A percentile compares a stretch with the other conserved stretches of the same genome.
Conservation (phyloP, 371 early-diverging fungal genomes). For the Caulochytrium protostelioides region DNA sequence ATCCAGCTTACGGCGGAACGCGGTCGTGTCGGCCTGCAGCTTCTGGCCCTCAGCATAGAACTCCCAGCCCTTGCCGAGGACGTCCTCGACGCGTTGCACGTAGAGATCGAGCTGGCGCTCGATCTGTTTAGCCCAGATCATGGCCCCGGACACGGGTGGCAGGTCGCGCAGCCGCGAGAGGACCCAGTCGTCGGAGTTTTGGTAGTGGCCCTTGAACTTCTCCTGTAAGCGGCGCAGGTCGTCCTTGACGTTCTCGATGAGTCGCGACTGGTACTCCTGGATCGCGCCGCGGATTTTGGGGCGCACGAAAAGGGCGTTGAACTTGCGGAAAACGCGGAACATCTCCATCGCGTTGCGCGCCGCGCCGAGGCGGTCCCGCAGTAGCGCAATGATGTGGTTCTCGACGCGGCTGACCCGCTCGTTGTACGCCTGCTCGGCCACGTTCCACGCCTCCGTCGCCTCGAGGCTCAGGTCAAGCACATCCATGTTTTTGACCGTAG, state of each 20-base stretch:
- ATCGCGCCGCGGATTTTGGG: constrained; percentile 98
- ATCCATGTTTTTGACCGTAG: constrained; percentile 76
- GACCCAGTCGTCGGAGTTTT: constrained; percentile 61
- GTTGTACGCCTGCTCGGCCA: constrained; percentile 76
- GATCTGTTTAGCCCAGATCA: constrained; percentile 95
- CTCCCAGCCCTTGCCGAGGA: constrained; percentile 90
- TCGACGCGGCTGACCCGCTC: constrained; percentile 87
- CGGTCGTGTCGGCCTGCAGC: constrained; percentile 63
- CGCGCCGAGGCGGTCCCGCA: constrained; percentile 80
- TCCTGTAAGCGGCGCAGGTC: constrained; percentile 86
- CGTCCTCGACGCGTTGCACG: constrained; percentile 93
- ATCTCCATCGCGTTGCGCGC: constrained; percentile 94
- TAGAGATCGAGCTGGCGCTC: constrained; percentile 84
- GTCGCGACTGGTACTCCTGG: constrained; percentile 93
- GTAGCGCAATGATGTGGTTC: constrained; percentile 81
- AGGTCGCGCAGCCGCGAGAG: constrained; percentile 82
- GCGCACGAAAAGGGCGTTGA: constrained; percentile 92
- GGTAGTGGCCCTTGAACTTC: constrained; percentile 82
- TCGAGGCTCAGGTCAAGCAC: constrained; percentile 65
- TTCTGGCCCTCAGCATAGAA: constrained; percentile 89
- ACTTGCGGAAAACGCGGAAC: constrained; percentile 96
- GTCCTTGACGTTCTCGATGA: constrained; percentile 90
- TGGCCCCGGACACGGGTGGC: constrained; percentile 79
- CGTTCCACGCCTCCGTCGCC: constrained; percentile 82
- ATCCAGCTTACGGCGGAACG: constrained; percentile 82